phyloP scores from a whole-genome alignment of 2,329 filamentous ascomycete species.

The Magnaporthiopsis poae region DNA sequence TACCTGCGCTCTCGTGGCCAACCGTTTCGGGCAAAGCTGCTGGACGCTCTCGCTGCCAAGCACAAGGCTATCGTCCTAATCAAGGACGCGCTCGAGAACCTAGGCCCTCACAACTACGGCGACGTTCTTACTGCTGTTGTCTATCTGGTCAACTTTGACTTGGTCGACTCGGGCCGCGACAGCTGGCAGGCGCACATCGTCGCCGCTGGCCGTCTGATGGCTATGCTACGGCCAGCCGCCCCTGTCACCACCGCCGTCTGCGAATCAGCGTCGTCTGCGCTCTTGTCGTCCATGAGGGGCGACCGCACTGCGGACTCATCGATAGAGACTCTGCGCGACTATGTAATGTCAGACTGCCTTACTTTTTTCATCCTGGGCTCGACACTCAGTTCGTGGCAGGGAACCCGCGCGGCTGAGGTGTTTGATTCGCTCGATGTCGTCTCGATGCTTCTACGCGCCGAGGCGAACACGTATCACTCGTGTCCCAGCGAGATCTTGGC shows the following conservation, averaged over 20 bases:
- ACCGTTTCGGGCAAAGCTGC: constrained; percentile 20
- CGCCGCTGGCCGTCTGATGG: constrained; percentile 35
- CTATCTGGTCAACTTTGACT: constrained; percentile 41
- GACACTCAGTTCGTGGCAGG: constrained; percentile 22
- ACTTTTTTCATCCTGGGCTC: constrained; percentile 39
- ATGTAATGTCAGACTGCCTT: constrained; percentile 39
- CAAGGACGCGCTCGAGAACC: constrained; percentile 27
- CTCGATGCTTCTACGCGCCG: constrained; percentile 28
- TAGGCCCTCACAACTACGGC: constrained; percentile 27
- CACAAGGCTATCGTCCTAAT: constrained; percentile 34
- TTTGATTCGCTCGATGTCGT: constrained; percentile 29
- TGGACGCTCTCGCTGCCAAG: constrained; percentile 36
- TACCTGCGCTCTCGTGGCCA: constrained; percentile 25
- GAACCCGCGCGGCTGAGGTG: constrained; percentile 22
- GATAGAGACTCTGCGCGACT: constrained; percentile 30
- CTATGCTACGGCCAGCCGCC: constrained; percentile 21
- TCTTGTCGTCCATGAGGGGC: too few species aligned
- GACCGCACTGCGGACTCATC: constrained; percentile 12
- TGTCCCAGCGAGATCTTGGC: constrained; percentile 34
- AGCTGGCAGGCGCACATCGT: constrained; percentile 39
- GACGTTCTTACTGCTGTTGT: constrained; percentile 36
- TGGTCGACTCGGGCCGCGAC: constrained; percentile 39
- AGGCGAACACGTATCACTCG: constrained; percentile 37
- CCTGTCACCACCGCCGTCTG: neutral
- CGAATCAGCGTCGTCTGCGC: neutral